phyloP scores from a whole-genome alignment of 208 protist genomes.

The Trypanosoma cruzi region DNA sequence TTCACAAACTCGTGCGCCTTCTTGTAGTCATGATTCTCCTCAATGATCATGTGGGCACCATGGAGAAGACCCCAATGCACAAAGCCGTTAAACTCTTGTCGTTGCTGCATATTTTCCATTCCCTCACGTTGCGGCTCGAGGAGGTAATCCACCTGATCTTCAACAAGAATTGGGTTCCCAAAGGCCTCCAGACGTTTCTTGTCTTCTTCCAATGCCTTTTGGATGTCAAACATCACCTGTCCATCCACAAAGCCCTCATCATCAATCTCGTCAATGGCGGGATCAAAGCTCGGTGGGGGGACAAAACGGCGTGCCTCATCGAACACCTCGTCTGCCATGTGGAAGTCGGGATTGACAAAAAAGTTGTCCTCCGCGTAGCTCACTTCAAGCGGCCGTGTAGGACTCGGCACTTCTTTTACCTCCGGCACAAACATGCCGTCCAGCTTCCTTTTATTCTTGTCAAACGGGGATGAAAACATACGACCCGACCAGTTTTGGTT shows the following conservation, averaged over 20 bases:
- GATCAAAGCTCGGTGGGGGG: conserved; percentile 83
- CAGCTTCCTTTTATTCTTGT: conserved; percentile 76
- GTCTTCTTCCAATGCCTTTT: conserved; percentile 83
- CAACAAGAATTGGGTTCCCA: conserved; percentile 84
- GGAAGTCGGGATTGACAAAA: conserved; percentile 65
- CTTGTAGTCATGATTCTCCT: conserved; percentile 88
- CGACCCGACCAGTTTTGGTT: conserved; percentile 68
- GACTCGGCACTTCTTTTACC: conserved; percentile 65
- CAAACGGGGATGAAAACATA: conserved; percentile 71
- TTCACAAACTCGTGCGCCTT: conserved; percentile 89
- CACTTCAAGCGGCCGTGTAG: conserved; percentile 64
- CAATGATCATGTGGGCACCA: conserved; percentile 84
- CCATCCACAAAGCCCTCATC: conserved; percentile 82
- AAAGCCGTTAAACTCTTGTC: conserved; percentile 90
- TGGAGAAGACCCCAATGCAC: conserved; percentile 90
- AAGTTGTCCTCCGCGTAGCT: conserved; percentile 77
- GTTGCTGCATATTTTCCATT: conserved; percentile 79
- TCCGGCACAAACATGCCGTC: conserved; percentile 90
- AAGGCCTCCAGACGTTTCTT: conserved; percentile 85
- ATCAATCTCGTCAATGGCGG: conserved; percentile 83
- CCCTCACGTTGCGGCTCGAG: conserved; percentile 84
- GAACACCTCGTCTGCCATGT: conserved; percentile 83
- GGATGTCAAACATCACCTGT: conserved; percentile 81
- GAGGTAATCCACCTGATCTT: conserved; percentile 88
- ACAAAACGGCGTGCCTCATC: conserved; percentile 78